phyloP scores from a whole-genome alignment of 306 rosid species.

The Casuarina cunninghamiana region DNA sequence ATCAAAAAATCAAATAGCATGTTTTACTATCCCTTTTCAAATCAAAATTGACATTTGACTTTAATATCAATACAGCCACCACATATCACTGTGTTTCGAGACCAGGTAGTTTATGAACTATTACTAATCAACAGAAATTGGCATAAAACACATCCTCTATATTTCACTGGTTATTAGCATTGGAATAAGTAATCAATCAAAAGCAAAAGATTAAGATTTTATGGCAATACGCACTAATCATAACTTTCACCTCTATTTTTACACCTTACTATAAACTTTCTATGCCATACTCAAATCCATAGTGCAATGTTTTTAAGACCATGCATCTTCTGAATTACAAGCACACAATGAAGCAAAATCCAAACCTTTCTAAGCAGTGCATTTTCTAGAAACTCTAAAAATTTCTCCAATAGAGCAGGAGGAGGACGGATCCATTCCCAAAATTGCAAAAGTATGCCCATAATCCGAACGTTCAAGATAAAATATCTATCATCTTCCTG shows the following conservation, averaged over 20 bases:
- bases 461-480: conserved; percentile 53
- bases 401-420: conserved; percentile 50
- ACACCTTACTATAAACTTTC: background rate
- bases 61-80: background rate
- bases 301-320: background rate
- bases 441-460: conserved; percentile 69
- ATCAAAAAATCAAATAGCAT: background rate
- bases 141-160: background rate
- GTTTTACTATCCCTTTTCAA: background rate
- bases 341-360: conserved; percentile 20
- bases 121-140: background rate
- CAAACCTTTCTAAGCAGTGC: conserved; percentile 76
- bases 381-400: conserved; percentile 70
- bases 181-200: background rate
- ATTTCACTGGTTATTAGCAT: background rate
- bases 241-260: background rate
- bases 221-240: background rate
- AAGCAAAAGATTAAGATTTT: background rate
- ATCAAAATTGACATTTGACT: background rate
- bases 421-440: conserved; percentile 59
- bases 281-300: background rate
- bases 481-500: conserved; percentile 71
- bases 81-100: background rate
- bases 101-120: background rate
- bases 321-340: background rate